These are phyloP conservation scores for Cladosporium sphaerospermum DNA, from an alignment of 2,329 filamentous ascomycete species.

Conservation along the genomic window DNA sequence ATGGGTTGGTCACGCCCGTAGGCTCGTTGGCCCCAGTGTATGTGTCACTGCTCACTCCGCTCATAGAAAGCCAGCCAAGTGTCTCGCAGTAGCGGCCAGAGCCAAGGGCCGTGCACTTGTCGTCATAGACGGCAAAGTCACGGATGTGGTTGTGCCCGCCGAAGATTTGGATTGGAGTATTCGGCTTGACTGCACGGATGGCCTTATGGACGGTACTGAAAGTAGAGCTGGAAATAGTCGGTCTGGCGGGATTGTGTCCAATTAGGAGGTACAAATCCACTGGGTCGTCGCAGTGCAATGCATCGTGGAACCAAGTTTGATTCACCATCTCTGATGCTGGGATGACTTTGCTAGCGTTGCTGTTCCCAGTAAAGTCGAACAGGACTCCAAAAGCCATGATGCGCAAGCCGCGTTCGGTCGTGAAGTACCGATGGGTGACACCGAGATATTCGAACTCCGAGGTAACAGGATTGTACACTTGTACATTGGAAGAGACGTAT, in stretches of 20 bases:
- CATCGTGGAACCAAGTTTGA: slow-evolving; percentile 55
- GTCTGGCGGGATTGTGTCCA: slow-evolving; percentile 55
- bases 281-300: slow-evolving; percentile 48
- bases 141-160: slow-evolving; percentile 46
- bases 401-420: slow-evolving; percentile 42
- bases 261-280: slow-evolving; percentile 60
- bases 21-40: slow-evolving; percentile 32
- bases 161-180: slow-evolving; percentile 58
- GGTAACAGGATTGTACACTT: slow-evolving; percentile 41
- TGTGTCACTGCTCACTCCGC: slow-evolving; percentile 48
- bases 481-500: slow-evolving; percentile 50
- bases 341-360: slow-evolving; percentile 56
- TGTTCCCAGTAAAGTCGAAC: slow-evolving; percentile 50
- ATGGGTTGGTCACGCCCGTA: slow-evolving; percentile 28
- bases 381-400: slow-evolving; percentile 50
- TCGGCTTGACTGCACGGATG: slow-evolving; percentile 51
- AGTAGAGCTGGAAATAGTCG: slow-evolving; percentile 39
- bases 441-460: slow-evolving; percentile 43
- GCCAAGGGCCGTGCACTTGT: slow-evolving; percentile 55
- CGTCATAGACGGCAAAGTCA: slow-evolving; percentile 59
- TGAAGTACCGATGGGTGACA: slow-evolving; percentile 45
- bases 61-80: slow-evolving; percentile 60
- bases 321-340: slow-evolving; percentile 47
- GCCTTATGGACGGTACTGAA: slow-evolving; percentile 49
- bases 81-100: slow-evolving; percentile 62